These are phyloP conservation scores for Rhododendron henanense DNA, from an alignment of 148 eudicot species.

Conservation along the genomic window DNA sequence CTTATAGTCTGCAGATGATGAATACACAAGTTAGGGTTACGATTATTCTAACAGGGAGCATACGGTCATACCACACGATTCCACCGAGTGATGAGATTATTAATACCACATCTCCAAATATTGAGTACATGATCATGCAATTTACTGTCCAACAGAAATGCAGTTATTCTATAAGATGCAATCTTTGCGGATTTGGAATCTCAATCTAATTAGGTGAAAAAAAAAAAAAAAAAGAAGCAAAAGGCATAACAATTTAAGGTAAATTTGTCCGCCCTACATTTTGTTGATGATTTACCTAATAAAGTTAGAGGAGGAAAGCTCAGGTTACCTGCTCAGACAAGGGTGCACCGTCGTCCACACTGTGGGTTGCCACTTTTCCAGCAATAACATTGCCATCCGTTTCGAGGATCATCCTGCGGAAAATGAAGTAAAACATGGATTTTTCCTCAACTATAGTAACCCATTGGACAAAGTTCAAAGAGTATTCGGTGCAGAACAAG, in stretches of 20 bases:
- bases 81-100: not conserved
- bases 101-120: not conserved
- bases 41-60: not conserved
- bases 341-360: constrained; percentile 84
- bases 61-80: not conserved
- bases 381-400: constrained; percentile 91
- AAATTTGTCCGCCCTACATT: too few relatives aligned
- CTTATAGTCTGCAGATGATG: constrained; percentile 49
- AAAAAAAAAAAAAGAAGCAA: too few relatives aligned
- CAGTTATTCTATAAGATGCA: not conserved
- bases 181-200: not conserved
- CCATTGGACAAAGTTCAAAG: not conserved
- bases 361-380: constrained; percentile 79
- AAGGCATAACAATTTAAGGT: not conserved
- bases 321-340: constrained; percentile 78
- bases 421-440: not conserved
- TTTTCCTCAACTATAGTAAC: not conserved
- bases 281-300: not conserved
- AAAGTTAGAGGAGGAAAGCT: not conserved
- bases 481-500: not conserved
- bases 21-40: not conserved
- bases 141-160: not conserved
- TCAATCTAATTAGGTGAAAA: too few relatives aligned
- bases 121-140: not conserved
- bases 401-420: constrained; percentile 89